Evolutionary conservation across 495 filamentous ascomycete species (phyloP), one percentile per base, ranked within the genome.

Genomic region (Aspergillus hancockii): DNA sequence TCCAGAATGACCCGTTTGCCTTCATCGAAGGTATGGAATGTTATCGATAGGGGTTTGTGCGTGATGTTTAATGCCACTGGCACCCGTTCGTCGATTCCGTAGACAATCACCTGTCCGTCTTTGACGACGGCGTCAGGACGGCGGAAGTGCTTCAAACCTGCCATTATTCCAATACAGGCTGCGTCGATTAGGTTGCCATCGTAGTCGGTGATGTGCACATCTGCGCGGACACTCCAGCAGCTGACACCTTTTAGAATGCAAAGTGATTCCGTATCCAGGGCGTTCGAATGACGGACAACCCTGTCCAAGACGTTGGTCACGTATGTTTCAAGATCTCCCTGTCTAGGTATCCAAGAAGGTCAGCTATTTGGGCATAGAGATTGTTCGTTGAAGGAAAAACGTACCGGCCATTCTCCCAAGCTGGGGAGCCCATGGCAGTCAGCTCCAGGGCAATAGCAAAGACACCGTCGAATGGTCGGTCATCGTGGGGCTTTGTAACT

Each of bases 361-460:
- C 62, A 49, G 73, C 60, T 63, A 66, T 58, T 18, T 56, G 60
- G 28, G 60, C 68, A 8, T 38, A 9, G 14, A 21, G 2, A 28
- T 12, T 49, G 22, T 43, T 23, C 8, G 41, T 10, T 16, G 47
- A 10, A 18, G 18, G 12, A 18, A 13, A 51, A 56, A 80, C n/a
- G 64, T 83, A 90, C 79, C 91, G 82, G 71, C 89, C 90, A 63
- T 88, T 83, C 71, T 97, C 93, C 80, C 95, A 95, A 25, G 89
- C 86, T 13, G 94, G 92, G 28, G 91, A 92, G 22, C 90, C 87
- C 88, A 98, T 92, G n/a, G 92, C 90, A 50, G 85, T 88, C 61
- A 98, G 83, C 71, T 98, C 94, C 58, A 92, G 87, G 30, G 85
- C 83, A 69, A 98, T 97, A 53, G 84, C 90, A 75, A 98, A 97